Evolutionary conservation across 108 stramenopile genomes (phyloP), one percentile per base, ranked within the genome.

Genomic region (Cyclotella choctawhatcheeana): DNA sequence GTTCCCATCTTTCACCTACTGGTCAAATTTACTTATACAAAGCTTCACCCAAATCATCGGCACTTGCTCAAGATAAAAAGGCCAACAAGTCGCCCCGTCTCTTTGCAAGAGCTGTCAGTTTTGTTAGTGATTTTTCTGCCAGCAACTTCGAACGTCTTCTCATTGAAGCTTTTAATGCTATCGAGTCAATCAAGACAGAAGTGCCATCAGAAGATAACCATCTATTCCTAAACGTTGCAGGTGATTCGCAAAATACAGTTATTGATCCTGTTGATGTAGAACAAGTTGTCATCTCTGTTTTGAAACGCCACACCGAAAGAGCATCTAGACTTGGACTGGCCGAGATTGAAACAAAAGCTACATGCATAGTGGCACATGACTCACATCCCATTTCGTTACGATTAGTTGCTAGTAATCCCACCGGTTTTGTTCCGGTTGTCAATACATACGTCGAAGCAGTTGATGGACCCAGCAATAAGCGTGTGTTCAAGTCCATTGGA

Each of bases 371-470:
- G 33, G 79, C 82, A 6, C 63, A 64, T 33, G 96, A 79, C 54
- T 91, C 93, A 31, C 88, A 85, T 17, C 94, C 95, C 1, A 88
- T 97, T 56, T 87, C 97, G 25, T 69, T 99, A 5, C 95, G 99
- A 7, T 60, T 99, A 58, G 90, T 98, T 47, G 94, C 94, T 20
- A 94, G 95, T 55, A 99, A 98, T 76, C 98, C 98, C 7, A 98
- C 99, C 6, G 98, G 98, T 5, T 98, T 86, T 80, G 98, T 98
- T 27, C 94, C 96, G 22, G 89, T 96, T 16, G 85, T 99, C 73
- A 97, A 93, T 55, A 94, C 97, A 3, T 99, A 99, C 72, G 96
- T 97, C 25, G 98, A 99, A 84, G 97, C 89, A 33, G 87, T 83
- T 0, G 83, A 88, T 50, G 91, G 92, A 44, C 67, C 74, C 27